phyloP scores from a whole-genome alignment of 768 basidiomycete species.

The Dacryopinax spathularia region DNA sequence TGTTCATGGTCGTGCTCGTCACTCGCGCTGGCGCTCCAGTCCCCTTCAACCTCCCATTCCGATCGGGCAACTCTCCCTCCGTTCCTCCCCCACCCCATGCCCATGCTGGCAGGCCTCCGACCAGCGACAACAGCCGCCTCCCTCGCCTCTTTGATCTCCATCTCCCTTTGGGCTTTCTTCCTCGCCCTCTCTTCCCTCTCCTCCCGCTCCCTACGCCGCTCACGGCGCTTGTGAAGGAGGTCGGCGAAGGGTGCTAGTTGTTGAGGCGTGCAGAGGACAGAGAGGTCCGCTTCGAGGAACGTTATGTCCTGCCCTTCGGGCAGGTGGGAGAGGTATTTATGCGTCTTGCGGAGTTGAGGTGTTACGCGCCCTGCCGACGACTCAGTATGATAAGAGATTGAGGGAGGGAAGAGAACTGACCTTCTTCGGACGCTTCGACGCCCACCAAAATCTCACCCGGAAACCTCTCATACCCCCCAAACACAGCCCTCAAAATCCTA shows the following conservation, averaged over 20 bases:
- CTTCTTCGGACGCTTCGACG: conserved; percentile 62
- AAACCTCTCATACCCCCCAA: conserved; percentile 63
- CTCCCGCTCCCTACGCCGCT: conserved; percentile 65
- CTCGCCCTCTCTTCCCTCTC: conserved; percentile 79
- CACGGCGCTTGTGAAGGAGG: conserved; percentile 57
- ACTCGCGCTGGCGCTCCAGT: conserved; percentile 15
- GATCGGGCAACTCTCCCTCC: conserved; percentile 23
- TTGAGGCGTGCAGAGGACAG: conserved; percentile 57
- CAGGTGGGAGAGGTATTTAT: conserved; percentile 88
- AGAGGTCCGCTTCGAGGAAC: conserved; percentile 79
- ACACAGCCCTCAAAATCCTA: conserved; percentile 77
- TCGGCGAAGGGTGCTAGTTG: conserved; percentile 73
- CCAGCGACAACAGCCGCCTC: conserved; percentile 11
- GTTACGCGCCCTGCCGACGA: conserved; percentile 40
- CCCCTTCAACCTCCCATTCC: conserved; percentile 22
- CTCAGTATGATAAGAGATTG: background rate
- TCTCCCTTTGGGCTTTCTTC: conserved; percentile 53
- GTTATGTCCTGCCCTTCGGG: conserved; percentile 86
- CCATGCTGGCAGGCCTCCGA: conserved; percentile 24
- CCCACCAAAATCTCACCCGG: conserved; percentile 67
- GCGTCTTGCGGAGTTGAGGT: conserved; percentile 84
- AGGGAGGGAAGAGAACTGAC: conserved; percentile 21
- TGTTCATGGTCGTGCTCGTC: background rate
- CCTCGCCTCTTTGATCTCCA: conserved; percentile 39
- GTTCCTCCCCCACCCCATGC: conserved; percentile 29